phyloP scores from a whole-genome alignment of 1,284 basidiomycete species.

The Termitomyces sp. region DNA sequence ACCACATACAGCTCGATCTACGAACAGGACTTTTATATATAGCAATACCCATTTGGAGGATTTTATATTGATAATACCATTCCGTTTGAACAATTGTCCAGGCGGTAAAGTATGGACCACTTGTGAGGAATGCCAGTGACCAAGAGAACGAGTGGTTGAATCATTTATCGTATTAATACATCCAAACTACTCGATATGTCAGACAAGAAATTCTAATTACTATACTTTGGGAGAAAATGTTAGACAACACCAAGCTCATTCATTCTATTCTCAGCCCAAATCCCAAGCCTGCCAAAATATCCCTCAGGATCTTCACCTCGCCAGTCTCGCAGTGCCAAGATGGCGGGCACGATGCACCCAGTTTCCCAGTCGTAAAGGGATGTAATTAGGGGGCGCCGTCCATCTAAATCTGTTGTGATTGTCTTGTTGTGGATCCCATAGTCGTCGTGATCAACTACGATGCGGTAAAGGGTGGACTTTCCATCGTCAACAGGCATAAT shows the following conservation, averaged over 20 bases:
- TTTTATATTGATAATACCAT: no score
- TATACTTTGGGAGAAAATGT: no score
- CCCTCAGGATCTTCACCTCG: not conserved
- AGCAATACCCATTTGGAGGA: no score
- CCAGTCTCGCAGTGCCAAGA: not conserved
- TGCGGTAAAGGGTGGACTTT: not conserved
- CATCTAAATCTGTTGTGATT: not conserved
- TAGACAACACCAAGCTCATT: not conserved
- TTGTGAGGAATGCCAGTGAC: no score
- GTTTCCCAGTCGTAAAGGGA: conserved; percentile 1
- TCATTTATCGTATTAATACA: no score
- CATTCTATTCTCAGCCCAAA: not conserved
- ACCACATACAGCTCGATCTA: no score
- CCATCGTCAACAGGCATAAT: not conserved
- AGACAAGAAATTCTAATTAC: no score
- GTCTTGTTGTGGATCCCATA: not conserved
- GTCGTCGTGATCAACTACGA: not conserved
- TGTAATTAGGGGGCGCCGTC: not conserved
- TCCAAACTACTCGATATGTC: no score
- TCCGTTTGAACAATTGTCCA: no score
- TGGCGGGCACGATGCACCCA: not conserved
- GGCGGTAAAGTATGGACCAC: no score
- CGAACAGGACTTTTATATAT: no score
- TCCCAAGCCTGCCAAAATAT: not conserved
- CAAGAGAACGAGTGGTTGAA: no score